These are phyloP conservation scores for Hypoxylon fuscum DNA, from an alignment of 495 filamentous ascomycete species.

Conservation along the genomic window DNA sequence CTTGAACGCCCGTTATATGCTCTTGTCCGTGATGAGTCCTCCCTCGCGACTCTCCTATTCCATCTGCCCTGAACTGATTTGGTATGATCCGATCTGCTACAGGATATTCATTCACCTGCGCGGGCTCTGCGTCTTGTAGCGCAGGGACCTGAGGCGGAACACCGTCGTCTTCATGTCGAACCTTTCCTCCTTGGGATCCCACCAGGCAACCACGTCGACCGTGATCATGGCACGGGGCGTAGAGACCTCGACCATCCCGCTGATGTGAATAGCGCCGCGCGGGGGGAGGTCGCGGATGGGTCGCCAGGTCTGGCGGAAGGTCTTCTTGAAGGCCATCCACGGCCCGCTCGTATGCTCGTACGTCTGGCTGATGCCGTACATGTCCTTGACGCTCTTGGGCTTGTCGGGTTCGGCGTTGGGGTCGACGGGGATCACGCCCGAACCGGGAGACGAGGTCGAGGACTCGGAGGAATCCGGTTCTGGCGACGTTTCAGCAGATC, in stretches of 20 bases:
- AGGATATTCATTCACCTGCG: background rate
- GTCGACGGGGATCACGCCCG: conserved; percentile 35
- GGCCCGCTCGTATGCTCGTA: conserved; percentile 44
- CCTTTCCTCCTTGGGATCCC: conserved; percentile 40
- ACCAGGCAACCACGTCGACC: conserved; percentile 41
- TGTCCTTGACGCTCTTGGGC: conserved; percentile 35
- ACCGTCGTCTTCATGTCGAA: conserved; percentile 24
- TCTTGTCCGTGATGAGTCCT: conserved; percentile 1
- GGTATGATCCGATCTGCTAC: background rate
- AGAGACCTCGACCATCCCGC: conserved; percentile 71
- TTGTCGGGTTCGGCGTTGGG: conserved; percentile 22
- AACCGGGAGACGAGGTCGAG: conserved; percentile 37
- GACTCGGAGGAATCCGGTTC: conserved; percentile 31
- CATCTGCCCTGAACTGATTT: background rate
- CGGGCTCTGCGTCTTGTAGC: conserved; percentile 5
- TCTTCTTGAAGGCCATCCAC: conserved; percentile 62
- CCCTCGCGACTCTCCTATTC: background rate
- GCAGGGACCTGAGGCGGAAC: conserved; percentile 15
- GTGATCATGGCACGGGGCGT: conserved; percentile 57
- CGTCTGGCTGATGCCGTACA: conserved; percentile 51
- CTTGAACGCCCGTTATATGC: conserved; percentile 21
- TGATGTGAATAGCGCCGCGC: conserved; percentile 70
- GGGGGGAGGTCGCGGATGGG: conserved; percentile 57
- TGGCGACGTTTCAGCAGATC: conserved; percentile 30
- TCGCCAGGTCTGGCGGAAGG: conserved; percentile 58